Evolutionary conservation across 148 eudicot species (phyloP), one percentile per base, ranked within the genome.

Genomic region (Fagopyrum esculentum): DNA sequence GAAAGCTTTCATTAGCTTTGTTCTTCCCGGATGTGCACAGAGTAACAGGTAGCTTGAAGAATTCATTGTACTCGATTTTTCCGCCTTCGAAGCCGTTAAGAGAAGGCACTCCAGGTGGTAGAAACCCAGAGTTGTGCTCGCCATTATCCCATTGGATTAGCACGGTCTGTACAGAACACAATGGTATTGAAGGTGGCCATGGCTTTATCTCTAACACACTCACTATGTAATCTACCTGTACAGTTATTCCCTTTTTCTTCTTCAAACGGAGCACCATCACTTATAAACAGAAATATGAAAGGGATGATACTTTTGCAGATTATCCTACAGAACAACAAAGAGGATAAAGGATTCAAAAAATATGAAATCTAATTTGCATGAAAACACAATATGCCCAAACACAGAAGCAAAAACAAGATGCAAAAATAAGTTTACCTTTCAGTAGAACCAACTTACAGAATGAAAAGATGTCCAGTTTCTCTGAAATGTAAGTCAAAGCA

Each of bases 71-170:
- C 64, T 82, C 89, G 50, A 94, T 87, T 17, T 61, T 84, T 8
- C 84, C 82, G 50, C 89, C 83, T 35, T 86, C 93, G 45, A 84
- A 84, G 0, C 87, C 84, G 73, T 77, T 79, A 30, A 84, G 75
- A 22, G 84, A 77, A 11, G 87, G 84, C 40, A 86, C 87, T 52
- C 81, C 86, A 22, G 97, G 86, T 26, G 88, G 81, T 50, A 91
- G 74, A 68, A 83, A 85, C 2, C 98, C 97, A 0, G 90, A 80
- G 75, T 73, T 84, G 4, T 86, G 88, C 4, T 89, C 95, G 3
- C 92, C 92, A 72, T 94, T 91, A 79, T 91, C 88, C 98, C 98
- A 94, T 78, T 91, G 93, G 55, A 94, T 91, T 73, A 89, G 69
- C 16, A 91, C 89, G 15, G 91, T 79, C 61, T 87, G 86, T 56